Evolutionary conservation across 2,329 filamentous ascomycete genomes (phyloP).

Genomic region (Pseudogymnoascus sp.): DNA sequence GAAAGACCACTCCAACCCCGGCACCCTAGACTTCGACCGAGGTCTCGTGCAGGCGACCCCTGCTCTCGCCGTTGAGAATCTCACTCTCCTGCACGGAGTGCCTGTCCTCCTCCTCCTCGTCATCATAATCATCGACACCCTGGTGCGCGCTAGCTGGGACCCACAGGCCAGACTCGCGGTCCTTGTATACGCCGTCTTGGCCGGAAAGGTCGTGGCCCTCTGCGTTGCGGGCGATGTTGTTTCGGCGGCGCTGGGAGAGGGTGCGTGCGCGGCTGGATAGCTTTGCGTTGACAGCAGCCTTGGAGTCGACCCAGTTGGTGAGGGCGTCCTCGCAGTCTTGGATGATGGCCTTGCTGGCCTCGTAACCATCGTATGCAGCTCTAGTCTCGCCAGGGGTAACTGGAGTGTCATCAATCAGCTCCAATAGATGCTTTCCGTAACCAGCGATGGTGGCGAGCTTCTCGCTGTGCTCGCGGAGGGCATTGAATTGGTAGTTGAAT

Average conservation of each 20-base stretch:
- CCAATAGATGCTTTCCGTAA: conserved; percentile 95
- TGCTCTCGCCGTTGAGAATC: conserved; percentile 47
- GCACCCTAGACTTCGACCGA: conserved; percentile 28
- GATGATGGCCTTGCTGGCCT: conserved; percentile 97
- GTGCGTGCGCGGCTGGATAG: conserved; percentile 82
- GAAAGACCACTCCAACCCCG: conserved; percentile 1
- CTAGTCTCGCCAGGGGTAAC: conserved; percentile 96
- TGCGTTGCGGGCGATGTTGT: conserved; percentile 56
- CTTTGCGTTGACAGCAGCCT: conserved; percentile 79
- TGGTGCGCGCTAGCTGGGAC: conserved; percentile 61
- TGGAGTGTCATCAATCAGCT: conserved; percentile 91
- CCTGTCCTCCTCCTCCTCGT: conserved; percentile 56
- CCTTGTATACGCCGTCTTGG: conserved; percentile 72
- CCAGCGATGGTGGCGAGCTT: conserved; percentile 97
- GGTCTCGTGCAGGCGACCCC: conserved; percentile 46
- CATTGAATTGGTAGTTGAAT: conserved; percentile 97
- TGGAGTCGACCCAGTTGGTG: conserved; percentile 91
- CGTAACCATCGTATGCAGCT: conserved; percentile 92
- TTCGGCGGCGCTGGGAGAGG: conserved; percentile 74
- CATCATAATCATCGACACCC: conserved; percentile 48
- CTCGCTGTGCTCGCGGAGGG: conserved; percentile 92
- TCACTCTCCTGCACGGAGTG: conserved; percentile 47
- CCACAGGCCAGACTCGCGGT: conserved; percentile 73
- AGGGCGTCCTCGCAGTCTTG: conserved; percentile 97
- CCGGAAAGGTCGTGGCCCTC: conserved; percentile 75